Base-by-base conservation (phyloP, 371 early-diverging fungal species). In the Mucor ambiguus region DNA sequence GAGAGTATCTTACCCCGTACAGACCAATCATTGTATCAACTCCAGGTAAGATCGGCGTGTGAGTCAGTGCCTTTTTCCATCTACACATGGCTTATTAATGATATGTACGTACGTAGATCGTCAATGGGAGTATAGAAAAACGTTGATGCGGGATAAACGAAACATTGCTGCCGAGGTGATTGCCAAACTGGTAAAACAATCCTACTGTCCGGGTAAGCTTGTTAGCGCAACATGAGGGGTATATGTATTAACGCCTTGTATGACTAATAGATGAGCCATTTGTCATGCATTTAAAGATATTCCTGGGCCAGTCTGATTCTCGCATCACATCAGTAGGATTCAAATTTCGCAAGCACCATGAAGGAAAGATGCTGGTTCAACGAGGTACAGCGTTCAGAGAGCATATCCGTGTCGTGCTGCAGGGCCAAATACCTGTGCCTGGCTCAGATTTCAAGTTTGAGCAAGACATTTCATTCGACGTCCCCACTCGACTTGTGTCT, bases 401-500 rank as follows among this genome's bases (percentile, higher is more conserved):
- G 26, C 44, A 57, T n/a, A 52, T 77, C 30, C 68, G 76, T 16
- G 59, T 56, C 9, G 66, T 76, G 0, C 6, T 69, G 11, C 68
- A 71, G 49, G 74, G 68, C 32, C 48, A 20, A 16, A 33, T 35
- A 28, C 64, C 4, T 16, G 62, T n/a, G 46, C 59, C 12, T 33
- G 18, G 60, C 67, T 20, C 66, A 67, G 26, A 26, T 69, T n/a
- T 75, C 72, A 9, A 66, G 41, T 41, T 41, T 41, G 41, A 41
- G 41, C 41, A 72, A 33, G 52, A 44, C 12, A 65, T 79, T 37
- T 44, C 59, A 28, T 82, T 82, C 63, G 61, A 72, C 57, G 65
- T 82, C 20, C 82, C 82, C 35, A 82, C 82, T 5, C 71, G 77
- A 3, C 73, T 76, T 2, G 82, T 82, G 11, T 79, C 80, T 3